Evolutionary conservation across 1,139 yeast genomes (phyloP), one percentile per base, ranked within the genome.

Genomic region (Yamadazyma friedrichii): DNA sequence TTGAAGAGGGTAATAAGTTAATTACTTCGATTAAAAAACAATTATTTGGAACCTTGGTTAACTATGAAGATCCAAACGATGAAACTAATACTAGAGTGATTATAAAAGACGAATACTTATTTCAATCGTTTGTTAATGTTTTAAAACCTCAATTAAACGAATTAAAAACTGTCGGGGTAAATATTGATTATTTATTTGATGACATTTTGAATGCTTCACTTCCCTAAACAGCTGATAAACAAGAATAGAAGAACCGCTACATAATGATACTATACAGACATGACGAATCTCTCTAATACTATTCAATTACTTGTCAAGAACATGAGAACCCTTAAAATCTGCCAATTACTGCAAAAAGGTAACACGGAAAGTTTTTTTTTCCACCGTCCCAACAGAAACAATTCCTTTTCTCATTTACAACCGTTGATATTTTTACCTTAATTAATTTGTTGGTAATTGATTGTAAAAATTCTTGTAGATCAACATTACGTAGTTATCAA

Each of bases 301-400:
- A n/a, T n/a, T n/a, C n/a, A n/a, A n/a, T n/a, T n/a, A n/a, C n/a
- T n/a, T n/a, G n/a, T n/a, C n/a, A n/a, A n/a, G n/a, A n/a, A n/a
- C n/a, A 31, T 16, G 10, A 15, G n/a, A 13, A 30, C 24, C 8
- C 24, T 20, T 8, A 20, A 20, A 6, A 20, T 20, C 24, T 20
- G 24, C 8, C 24, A 20, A 20, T 20, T 20, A 20, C 24, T 20
- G 24, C 24, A 20, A 20, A 20, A 20, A 20, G 8, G 24, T 5
- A 20, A 20, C 8, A 20, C 24, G 24, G 24, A 20, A 20, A 20
- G 24, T 20, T 20, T 20, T 20, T 20, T 20, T 93, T 41, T 62
- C 89, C 22, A 61, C 93, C 28, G 93, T 84, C 62, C 98, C 98
- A 1, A 98, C 93, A 61, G 98, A 98, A 2, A 93, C n/a, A n/a